A percentile compares a stretch with the other conserved stretches of the same genome.
These are phyloP conservation scores for Fusarium vanettenii DNA, from an alignment of 2,329 filamentous ascomycete species.

Conservation along the genomic window DNA sequence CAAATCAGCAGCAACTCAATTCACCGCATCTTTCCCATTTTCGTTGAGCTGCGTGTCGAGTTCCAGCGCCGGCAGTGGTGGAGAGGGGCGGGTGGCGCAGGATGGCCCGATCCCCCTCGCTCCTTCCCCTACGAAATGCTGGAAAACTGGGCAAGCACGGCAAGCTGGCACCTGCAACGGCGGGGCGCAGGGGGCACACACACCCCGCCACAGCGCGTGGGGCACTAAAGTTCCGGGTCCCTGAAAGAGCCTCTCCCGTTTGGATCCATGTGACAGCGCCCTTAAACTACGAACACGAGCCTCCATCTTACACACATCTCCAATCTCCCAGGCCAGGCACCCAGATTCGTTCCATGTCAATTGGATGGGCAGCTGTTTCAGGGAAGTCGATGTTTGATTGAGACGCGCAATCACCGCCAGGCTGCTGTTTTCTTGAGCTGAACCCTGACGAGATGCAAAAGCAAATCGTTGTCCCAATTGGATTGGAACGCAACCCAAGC, in stretches of 20 bases:
- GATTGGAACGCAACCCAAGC: not conserved
- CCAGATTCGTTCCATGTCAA: constrained; percentile 1
- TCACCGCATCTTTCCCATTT: constrained; percentile 40
- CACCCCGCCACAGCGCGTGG: constrained; percentile 6
- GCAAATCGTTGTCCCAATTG: not conserved
- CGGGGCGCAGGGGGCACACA: not conserved
- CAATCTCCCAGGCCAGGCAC: not conserved
- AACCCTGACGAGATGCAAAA: constrained; percentile 8
- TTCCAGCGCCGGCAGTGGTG: constrained; percentile 26
- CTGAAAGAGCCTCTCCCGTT: not conserved
- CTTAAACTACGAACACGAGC: not conserved
- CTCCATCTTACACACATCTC: not conserved
- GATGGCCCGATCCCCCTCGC: constrained; percentile 21
- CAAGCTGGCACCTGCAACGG: not conserved
- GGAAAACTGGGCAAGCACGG: not conserved
- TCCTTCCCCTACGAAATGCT: not conserved
- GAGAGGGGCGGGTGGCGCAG: constrained; percentile 2
- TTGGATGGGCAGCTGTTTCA: not conserved
- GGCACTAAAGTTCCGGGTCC: not conserved
- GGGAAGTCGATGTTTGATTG: not conserved
- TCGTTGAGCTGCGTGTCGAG: constrained; percentile 10
- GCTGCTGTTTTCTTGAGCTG: not conserved
- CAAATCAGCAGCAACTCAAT: constrained; percentile 27
- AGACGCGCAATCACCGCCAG: constrained; percentile 1
- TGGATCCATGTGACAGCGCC: constrained; percentile 2